These are phyloP conservation scores for Epichloe gansuensis DNA, from an alignment of 2,329 filamentous ascomycete species.

Conservation along the genomic window DNA sequence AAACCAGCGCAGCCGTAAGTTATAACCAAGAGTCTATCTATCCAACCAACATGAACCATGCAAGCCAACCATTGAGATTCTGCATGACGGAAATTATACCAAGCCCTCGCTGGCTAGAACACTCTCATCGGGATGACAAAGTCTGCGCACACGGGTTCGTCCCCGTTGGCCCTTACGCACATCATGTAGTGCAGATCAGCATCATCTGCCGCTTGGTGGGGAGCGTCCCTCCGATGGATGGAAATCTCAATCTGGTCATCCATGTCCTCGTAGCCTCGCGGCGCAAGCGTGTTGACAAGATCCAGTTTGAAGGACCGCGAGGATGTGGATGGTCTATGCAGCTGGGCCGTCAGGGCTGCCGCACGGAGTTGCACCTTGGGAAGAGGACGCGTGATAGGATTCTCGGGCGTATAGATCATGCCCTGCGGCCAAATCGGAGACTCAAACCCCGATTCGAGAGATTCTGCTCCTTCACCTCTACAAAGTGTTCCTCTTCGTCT, in stretches of 20 bases:
- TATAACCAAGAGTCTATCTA: not conserved
- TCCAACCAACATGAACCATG: not conserved
- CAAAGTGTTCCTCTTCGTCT: not conserved
- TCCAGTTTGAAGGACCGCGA: not conserved
- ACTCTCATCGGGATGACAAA: not conserved
- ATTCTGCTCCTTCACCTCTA: not conserved
- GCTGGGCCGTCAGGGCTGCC: not conserved
- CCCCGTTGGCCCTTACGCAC: not conserved
- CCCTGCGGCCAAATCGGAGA: not conserved
- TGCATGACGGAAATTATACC: not conserved
- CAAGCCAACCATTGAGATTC: not conserved
- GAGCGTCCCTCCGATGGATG: not conserved
- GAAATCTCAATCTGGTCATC: not conserved
- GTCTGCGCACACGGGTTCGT: not conserved
- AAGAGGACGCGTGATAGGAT: slow-evolving; percentile 3
- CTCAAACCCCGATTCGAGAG: not conserved
- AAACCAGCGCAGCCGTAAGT: not conserved
- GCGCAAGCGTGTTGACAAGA: not conserved
- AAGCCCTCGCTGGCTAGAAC: not conserved
- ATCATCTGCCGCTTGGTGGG: not conserved
- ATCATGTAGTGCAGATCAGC: not conserved
- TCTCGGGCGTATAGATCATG: not conserved
- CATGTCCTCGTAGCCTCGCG: not conserved
- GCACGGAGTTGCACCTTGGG: slow-evolving; percentile 1
- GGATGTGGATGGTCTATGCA: not conserved